A percentile compares a stretch with the other conserved stretches of the same genome.
phyloP scores from a whole-genome alignment of 2,329 filamentous ascomycete genomes.

The Penicillium sp. region DNA sequence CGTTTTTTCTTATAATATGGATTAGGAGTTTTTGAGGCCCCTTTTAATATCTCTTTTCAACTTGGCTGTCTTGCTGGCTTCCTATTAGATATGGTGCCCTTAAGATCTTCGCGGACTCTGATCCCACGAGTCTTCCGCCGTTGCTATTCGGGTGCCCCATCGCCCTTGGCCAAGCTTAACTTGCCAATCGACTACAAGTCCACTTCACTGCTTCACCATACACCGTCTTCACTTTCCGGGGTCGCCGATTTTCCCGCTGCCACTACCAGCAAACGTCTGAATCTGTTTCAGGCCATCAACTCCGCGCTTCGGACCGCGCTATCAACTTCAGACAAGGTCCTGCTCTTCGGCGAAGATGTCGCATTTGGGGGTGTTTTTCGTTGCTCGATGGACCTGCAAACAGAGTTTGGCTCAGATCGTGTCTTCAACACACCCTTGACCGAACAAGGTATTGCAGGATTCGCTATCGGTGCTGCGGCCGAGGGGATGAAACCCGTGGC shows the following conservation, averaged over 20 bases:
- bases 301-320: slow-evolving; percentile 81
- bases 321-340: slow-evolving; percentile 76
- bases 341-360: slow-evolving; percentile 95
- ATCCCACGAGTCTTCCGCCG: slow-evolving; percentile 24
- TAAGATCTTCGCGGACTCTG: slow-evolving; percentile 16
- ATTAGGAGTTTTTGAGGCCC: neutral
- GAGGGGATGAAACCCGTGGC: slow-evolving; percentile 91
- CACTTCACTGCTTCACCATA: slow-evolving; percentile 78
- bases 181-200: slow-evolving; percentile 82
- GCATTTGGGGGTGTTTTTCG: slow-evolving; percentile 96
- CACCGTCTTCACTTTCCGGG: slow-evolving; percentile 67
- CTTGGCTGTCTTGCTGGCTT: neutral
- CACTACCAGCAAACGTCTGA: slow-evolving; percentile 77
- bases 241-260: slow-evolving; percentile 73
- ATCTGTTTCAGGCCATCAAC: slow-evolving; percentile 92
- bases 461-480: slow-evolving; percentile 84
- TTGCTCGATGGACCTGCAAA: slow-evolving; percentile 85
- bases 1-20: neutral
- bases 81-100: slow-evolving; percentile 12
- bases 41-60: neutral
- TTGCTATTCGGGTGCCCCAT: slow-evolving; percentile 48
- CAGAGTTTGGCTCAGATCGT: slow-evolving; percentile 80
- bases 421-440: slow-evolving; percentile 96
- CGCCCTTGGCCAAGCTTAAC: slow-evolving; percentile 66
- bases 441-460: slow-evolving; percentile 92